A percentile compares a stretch with the other conserved stretches of the same genome.
phyloP scores from a whole-genome alignment of 176 grass and related monocot species.

The Ensete ventricosum region DNA sequence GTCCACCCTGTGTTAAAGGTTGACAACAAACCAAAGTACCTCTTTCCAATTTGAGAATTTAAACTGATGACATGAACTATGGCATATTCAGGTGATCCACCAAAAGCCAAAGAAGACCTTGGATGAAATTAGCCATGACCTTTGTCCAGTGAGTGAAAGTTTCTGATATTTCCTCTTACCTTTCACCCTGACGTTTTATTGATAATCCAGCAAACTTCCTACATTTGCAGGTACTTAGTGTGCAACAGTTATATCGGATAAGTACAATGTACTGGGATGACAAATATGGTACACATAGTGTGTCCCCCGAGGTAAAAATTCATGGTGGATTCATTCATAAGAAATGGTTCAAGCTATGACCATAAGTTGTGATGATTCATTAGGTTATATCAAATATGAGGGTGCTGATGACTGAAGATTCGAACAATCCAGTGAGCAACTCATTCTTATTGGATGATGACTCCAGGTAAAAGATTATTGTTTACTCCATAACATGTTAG shows the following conservation, averaged over 20 bases:
- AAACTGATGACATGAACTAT: slow-evolving; percentile 13
- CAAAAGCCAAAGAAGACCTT: not conserved
- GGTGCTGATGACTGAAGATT: slow-evolving; percentile 85
- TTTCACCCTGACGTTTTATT: slow-evolving; percentile 1
- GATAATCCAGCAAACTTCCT: not conserved
- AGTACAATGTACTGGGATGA: too few relatives aligned
- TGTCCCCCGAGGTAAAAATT: slow-evolving; percentile 35
- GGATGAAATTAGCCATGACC: slow-evolving; percentile 97
- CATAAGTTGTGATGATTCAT: not conserved
- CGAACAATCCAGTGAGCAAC: slow-evolving; percentile 61
- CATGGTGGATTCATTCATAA: not conserved
- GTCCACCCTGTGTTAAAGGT: slow-evolving; percentile 3
- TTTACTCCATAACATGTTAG: not conserved
- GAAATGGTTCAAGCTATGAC: too few relatives aligned
- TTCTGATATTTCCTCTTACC: not conserved
- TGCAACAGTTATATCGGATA: slow-evolving; percentile 36
- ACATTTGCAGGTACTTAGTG: slow-evolving; percentile 32
- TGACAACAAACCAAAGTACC: not conserved
- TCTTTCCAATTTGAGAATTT: not conserved
- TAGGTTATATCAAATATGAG: slow-evolving; percentile 90
- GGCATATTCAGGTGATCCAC: not conserved
- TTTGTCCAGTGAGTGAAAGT: slow-evolving; percentile 42
- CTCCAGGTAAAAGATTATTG: slow-evolving; percentile 51
- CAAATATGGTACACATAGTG: slow-evolving; percentile 1
- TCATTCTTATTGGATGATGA: slow-evolving; percentile 93